phyloP scores from a whole-genome alignment of 768 basidiomycete genomes.

The Lenzites betulinus region DNA sequence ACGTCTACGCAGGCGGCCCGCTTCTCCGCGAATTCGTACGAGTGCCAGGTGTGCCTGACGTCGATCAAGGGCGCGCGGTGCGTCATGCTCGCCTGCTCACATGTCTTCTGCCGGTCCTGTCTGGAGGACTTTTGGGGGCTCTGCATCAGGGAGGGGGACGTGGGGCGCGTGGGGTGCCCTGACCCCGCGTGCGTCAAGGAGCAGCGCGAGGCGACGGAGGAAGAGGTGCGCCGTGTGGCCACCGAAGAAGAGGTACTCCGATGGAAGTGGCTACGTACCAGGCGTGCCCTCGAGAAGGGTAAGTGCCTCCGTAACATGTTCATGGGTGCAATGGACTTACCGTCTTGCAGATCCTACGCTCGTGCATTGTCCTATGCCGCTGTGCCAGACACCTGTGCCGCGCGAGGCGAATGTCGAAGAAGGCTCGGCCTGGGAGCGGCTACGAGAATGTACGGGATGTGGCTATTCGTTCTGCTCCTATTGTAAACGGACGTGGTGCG shows the following conservation, averaged over 20 bases:
- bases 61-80: conserved; percentile 76
- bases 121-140: conserved; percentile 80
- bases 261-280: conserved; percentile 79
- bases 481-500: conserved; percentile 79
- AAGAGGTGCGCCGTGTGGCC: conserved; percentile 73
- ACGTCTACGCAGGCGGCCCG: conserved; percentile 44
- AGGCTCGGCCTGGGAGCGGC: conserved; percentile 69
- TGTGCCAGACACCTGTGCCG: conserved; percentile 80
- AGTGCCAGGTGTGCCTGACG: conserved; percentile 77
- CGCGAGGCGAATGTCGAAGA: conserved; percentile 52
- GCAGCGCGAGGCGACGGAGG: conserved; percentile 59
- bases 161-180: conserved; percentile 78
- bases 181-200: conserved; percentile 77
- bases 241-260: conserved; percentile 63
- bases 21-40: conserved; percentile 67
- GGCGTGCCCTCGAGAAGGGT: conserved; percentile 75
- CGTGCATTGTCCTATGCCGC: conserved; percentile 76
- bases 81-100: conserved; percentile 66
- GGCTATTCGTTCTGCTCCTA: conserved; percentile 81
- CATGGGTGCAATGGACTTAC: background rate
- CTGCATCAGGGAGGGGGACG: conserved; percentile 78
- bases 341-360: conserved; percentile 65
- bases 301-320: conserved; percentile 15
- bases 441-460: conserved; percentile 73
- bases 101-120: conserved; percentile 85